Conservation (phyloP, 2,329 filamentous ascomycete genomes). For the Nigrospora oryzae region DNA sequence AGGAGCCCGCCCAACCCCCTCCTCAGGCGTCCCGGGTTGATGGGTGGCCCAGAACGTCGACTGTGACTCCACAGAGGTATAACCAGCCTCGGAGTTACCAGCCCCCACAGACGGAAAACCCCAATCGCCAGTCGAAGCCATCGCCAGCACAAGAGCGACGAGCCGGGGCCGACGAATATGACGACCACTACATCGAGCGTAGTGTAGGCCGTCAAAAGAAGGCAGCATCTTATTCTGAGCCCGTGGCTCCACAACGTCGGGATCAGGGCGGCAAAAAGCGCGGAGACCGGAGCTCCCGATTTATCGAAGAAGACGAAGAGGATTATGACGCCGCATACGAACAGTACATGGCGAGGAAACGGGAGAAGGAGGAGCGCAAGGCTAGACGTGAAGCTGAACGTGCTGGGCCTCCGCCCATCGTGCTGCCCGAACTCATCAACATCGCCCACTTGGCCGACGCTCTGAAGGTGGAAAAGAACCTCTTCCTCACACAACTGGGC, state of each 20-base stretch:
- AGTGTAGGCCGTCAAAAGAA: too few relatives aligned
- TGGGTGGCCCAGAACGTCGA: too few relatives aligned
- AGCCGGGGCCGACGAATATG: too few relatives aligned
- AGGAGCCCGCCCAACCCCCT: background rate
- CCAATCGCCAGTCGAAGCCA: too few relatives aligned
- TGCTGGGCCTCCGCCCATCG: constrained; percentile 48
- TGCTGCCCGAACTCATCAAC: constrained; percentile 84
- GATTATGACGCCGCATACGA: constrained; percentile 14
- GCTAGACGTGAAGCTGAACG: constrained; percentile 26
- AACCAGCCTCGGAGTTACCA: too few relatives aligned
- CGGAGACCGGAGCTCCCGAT: background rate
- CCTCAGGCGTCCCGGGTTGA: too few relatives aligned
- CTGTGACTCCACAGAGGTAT: too few relatives aligned
- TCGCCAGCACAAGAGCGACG: too few relatives aligned
- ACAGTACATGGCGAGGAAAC: constrained; percentile 31
- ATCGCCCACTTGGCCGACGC: constrained; percentile 73
- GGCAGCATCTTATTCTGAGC: too few relatives aligned
- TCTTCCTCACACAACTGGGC: constrained; percentile 68
- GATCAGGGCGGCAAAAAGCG: background rate
- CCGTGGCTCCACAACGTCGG: too few relatives aligned
- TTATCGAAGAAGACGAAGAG: background rate
- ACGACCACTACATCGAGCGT: too few relatives aligned
- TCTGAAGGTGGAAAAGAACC: constrained; percentile 59
- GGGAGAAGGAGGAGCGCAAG: constrained; percentile 28
- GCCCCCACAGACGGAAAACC: too few relatives aligned